Conservation (phyloP, 371 early-diverging fungal species). For the Mucor plumbeus region DNA sequence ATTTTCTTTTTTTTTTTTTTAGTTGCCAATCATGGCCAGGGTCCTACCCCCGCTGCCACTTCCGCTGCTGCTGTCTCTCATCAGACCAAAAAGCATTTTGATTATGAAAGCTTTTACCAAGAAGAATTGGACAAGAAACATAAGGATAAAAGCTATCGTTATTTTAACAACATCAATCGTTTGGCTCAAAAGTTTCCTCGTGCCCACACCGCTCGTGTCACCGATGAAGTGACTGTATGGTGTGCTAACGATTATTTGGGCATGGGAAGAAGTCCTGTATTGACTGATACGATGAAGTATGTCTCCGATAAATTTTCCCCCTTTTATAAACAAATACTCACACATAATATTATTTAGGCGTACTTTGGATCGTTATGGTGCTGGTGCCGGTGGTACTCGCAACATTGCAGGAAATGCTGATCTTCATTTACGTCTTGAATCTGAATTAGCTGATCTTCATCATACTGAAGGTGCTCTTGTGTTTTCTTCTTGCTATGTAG, state of each 20-base stretch:
- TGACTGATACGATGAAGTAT: conserved; percentile 92
- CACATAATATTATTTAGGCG: conserved; percentile 21
- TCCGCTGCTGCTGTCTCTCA: conserved; percentile 43
- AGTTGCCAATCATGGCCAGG: conserved; percentile 27
- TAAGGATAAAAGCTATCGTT: conserved; percentile 95
- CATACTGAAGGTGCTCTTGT: conserved; percentile 93
- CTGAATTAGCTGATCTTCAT: conserved; percentile 92
- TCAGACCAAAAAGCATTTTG: conserved; percentile 64
- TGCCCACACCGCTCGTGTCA: conserved; percentile 89
- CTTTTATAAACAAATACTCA: conserved; percentile 6
- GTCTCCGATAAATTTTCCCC: conserved; percentile 22
- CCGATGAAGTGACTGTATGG: conserved; percentile 96
- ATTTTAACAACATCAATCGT: conserved; percentile 99
- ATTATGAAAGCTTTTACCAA: conserved; percentile 89
- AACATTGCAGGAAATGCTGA: conserved; percentile 98
- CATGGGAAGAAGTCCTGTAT: conserved; percentile 89
- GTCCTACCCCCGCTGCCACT: conserved; percentile 15
- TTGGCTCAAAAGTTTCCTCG: conserved; percentile 90
- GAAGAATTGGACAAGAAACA: conserved; percentile 93
- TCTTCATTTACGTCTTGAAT: conserved; percentile 90
- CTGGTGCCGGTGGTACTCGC: conserved; percentile 98
- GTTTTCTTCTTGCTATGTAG: conserved; percentile 98
- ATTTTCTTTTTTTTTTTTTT: conserved; percentile 13
- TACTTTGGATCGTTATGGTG: conserved; percentile 94
- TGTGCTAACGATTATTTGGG: conserved; percentile 99